Evolutionary conservation across 2,329 filamentous ascomycete species (phyloP).

Genomic region (Thielaviopsis punctulata): DNA sequence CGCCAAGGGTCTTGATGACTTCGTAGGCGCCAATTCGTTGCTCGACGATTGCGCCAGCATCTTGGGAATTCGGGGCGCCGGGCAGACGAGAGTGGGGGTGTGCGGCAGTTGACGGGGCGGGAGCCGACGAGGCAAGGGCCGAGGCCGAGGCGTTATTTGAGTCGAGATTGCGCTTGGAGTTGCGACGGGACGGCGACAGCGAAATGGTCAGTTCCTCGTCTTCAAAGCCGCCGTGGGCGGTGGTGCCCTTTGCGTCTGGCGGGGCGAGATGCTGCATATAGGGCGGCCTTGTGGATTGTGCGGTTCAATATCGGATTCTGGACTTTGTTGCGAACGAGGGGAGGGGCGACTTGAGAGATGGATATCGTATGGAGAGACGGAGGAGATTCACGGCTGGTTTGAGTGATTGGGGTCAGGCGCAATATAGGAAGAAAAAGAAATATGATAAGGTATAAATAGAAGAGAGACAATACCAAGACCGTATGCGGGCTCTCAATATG

Average conservation of each 20-base stretch:
- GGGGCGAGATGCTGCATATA: slow-evolving; percentile 9
- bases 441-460: too few species aligned
- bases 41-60: slow-evolving; percentile 32
- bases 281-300: background rate
- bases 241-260: slow-evolving; percentile 3
- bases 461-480: too few species aligned
- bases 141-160: slow-evolving; percentile 5
- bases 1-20: slow-evolving; percentile 76
- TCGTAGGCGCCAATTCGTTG: slow-evolving; percentile 86
- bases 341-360: too few species aligned
- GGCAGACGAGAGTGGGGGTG: slow-evolving; percentile 19
- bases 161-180: slow-evolving; percentile 10
- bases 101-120: background rate
- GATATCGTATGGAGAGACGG: too few species aligned
- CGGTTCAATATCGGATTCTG: too few species aligned
- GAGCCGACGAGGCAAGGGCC: slow-evolving; percentile 13
- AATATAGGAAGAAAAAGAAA: too few species aligned
- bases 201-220: slow-evolving; percentile 74
- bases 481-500: too few species aligned
- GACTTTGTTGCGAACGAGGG: too few species aligned
- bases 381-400: too few species aligned
- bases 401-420: too few species aligned
- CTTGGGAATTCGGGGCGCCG: slow-evolving; percentile 24
- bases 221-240: slow-evolving; percentile 35
- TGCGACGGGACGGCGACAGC: slow-evolving; percentile 39